Evolutionary conservation across 768 basidiomycete species (phyloP), one percentile per base, ranked within the genome.

Genomic region (Steccherinum ochraceum): DNA sequence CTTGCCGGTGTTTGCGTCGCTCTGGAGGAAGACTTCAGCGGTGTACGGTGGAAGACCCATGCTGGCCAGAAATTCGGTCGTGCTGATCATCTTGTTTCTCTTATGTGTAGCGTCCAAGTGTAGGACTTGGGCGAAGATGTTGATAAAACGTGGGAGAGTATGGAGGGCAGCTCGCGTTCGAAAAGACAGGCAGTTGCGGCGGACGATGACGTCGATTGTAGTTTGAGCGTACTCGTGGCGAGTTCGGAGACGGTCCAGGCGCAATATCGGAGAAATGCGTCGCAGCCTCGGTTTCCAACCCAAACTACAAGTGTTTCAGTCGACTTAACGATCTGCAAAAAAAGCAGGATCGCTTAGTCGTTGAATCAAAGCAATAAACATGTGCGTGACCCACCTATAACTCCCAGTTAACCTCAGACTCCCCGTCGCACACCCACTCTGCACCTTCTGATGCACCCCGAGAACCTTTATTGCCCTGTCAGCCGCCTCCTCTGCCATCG

Each of bases 291-390:
- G 88, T 85, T 52, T 91, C 89, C 19, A 95, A 66, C 18, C 93
- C 93, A 67, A 90, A 95, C 90, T 92, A 49, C 3, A 48, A 11
- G 48, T 25, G 12, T 23, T 45, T 0, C 20, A 24, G 18, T 12
- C 56, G 19, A 21, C 55, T 41, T 11, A 26, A 30, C 11, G 43
- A 13, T 30, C 39, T 42, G 24, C 27, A 35, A 35, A 35, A 35
- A 35, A 16, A 35, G 16, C 30, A 35, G 16, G 26, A 16, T 48
- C 11, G 72, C 82, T 46, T 49, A 91, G 89, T 56, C 88, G 78
- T 68, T 99, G 95, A 59, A 94, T 86, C 52, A 99, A 75, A 50
- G 91, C 86, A 67, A 97, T 95, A 66, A 93, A 97, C 93, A 98
- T 96, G 65, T 92, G 93, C 59, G 85, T 75, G 65, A 79, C 87